Evolutionary conservation across 768 basidiomycete genomes (phyloP), one percentile per base, ranked within the genome.

Genomic region (Phlegmacium glaucopus): DNA sequence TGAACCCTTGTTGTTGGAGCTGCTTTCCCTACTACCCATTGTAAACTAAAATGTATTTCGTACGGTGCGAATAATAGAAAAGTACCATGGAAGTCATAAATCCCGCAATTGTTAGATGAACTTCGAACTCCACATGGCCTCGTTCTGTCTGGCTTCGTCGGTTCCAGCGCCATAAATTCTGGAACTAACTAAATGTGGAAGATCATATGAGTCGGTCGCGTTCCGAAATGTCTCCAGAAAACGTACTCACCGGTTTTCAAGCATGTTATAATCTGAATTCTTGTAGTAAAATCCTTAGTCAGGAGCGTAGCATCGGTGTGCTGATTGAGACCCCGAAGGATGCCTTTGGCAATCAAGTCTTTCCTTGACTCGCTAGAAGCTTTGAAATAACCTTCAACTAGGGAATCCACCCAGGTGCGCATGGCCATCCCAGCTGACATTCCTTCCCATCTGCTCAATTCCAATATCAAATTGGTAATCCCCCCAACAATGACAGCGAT

Each of bases 351-450:
- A 43, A 77, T 65, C 30, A 56, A 57, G 28, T 72, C 72, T 59
- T 70, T 78, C 51, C 65, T 66, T 15, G 55, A 57, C 29, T 57
- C 65, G 37, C 56, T 47, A 34, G 54, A 50, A 39, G 61, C 64
- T 51, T 60, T 66, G n/a, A 52, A 60, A 50, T 76, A 68, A 9
- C 70, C 74, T 27, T 72, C 70, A 7, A 70, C 63, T n/a, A 80
- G 63, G 1, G 63, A 57, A 43, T 80, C 77, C 4, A 71, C 70
- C 78, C 78, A 79, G 9, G 76, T 79, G 29, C 75, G 69, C 70
- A 79, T 75, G 34, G 78, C 72, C 76, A 79, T 77, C 25, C 68
- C 77, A 6, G 75, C 75, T 4, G 77, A 72, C 75, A 78, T 77
- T 7, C 72, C 72, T 46, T 79, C 76, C 77, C 76, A 78, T 59